These are phyloP conservation scores for Cladosporium austrohemisphaericum DNA, from an alignment of 2,329 filamentous ascomycete species.

Conservation along the genomic window DNA sequence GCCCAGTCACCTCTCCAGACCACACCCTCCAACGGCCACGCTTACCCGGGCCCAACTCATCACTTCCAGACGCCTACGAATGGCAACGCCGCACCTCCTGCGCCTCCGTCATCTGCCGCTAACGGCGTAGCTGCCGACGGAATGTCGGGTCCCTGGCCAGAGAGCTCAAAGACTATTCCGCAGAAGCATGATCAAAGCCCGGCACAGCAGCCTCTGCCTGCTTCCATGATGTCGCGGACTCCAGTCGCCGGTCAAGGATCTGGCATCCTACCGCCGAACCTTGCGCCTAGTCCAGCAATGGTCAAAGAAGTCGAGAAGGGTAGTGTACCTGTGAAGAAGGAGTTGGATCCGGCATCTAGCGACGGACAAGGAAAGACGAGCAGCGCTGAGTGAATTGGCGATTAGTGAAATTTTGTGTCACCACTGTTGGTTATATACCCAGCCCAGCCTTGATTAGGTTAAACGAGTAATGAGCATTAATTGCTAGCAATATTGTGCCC, in stretches of 20 bases:
- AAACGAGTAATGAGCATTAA: no score
- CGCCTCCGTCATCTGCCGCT: slow-evolving; percentile 35
- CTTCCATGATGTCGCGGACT: slow-evolving; percentile 15
- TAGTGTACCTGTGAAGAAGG: slow-evolving; percentile 31
- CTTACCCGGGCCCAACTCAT: neutral
- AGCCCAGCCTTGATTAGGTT: no score
- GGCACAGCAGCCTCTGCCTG: slow-evolving; percentile 7
- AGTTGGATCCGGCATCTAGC: no score
- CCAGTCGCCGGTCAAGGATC: slow-evolving; percentile 10
- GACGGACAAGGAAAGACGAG: no score
- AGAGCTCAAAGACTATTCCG: slow-evolving; percentile 28
- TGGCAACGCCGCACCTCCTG: slow-evolving; percentile 31
- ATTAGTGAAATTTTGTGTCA: no score
- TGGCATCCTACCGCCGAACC: slow-evolving; percentile 19
- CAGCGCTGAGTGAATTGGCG: no score
- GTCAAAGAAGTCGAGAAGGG: slow-evolving; percentile 22
- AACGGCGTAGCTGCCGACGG: slow-evolving; percentile 30
- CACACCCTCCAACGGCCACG: slow-evolving; percentile 8
- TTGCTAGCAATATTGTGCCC: no score
- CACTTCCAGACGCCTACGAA: slow-evolving; percentile 13
- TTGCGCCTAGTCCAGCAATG: slow-evolving; percentile 28
- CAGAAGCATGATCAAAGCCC: slow-evolving; percentile 30
- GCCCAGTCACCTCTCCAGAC: slow-evolving; percentile 1
- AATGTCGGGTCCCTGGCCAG: slow-evolving; percentile 33
- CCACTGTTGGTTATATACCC: no score